phyloP scores from a whole-genome alignment of 306 rosid species.

The Malus orientalis region DNA sequence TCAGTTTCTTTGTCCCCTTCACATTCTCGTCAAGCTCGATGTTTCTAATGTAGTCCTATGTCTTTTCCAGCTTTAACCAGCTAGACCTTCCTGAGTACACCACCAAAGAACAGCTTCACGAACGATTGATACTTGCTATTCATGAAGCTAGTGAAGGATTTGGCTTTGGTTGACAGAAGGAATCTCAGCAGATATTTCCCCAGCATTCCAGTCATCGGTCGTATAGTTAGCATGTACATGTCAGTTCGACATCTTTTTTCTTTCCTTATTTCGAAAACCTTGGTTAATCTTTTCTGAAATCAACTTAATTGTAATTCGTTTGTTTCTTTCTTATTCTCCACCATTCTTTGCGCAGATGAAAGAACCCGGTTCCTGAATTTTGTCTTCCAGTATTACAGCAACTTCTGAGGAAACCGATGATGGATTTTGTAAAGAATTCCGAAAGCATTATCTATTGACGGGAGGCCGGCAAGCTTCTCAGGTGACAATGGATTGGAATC shows the following conservation, averaged over 20 bases:
- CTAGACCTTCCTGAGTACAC: conserved; percentile 96
- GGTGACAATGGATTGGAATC: conserved; percentile 38
- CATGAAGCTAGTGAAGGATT: conserved; percentile 99
- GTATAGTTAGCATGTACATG: conserved; percentile 46
- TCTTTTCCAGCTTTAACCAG: conserved; percentile 78
- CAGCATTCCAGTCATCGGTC: conserved; percentile 29
- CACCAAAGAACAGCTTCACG: conserved; percentile 88
- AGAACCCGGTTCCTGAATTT: not conserved
- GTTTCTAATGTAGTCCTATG: conserved; percentile 14
- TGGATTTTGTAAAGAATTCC: not conserved
- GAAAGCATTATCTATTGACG: not conserved
- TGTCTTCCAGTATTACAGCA: not conserved
- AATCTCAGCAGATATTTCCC: conserved; percentile 8
- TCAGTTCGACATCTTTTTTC: conserved; percentile 26
- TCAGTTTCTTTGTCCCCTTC: not conserved
- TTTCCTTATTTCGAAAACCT: not conserved
- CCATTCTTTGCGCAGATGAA: not conserved
- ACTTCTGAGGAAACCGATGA: not conserved
- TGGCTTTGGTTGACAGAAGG: conserved; percentile 64
- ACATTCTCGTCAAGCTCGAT: not conserved
- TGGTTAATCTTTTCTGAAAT: not conserved
- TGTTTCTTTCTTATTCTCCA: not conserved
- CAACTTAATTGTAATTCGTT: not conserved
- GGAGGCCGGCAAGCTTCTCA: conserved; percentile 3
- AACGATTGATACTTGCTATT: conserved; percentile 90